Conservation (phyloP, 345 rosid species). For the Rhodamnia argentea region DNA sequence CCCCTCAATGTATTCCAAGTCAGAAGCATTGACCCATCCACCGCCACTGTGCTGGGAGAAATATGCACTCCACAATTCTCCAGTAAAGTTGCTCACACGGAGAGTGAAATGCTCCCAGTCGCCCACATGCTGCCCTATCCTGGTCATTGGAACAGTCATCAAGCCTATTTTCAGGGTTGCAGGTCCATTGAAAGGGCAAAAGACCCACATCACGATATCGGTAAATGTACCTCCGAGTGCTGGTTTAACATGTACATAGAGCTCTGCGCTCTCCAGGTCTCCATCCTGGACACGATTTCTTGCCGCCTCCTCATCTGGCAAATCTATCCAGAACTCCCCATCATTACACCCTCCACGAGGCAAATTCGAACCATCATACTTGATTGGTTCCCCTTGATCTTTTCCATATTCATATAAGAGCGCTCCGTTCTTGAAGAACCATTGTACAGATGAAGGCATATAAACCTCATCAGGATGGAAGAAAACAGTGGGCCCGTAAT, state of each 20-base stretch:
- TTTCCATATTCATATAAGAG: slow-evolving; percentile 40
- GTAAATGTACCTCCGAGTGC: slow-evolving; percentile 87
- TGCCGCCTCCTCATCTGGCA: slow-evolving; percentile 49
- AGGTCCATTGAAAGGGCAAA: slow-evolving; percentile 89
- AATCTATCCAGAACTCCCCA: slow-evolving; percentile 70
- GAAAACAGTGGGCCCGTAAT: slow-evolving; percentile 77
- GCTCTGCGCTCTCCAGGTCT: slow-evolving; percentile 61
- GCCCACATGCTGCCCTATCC: slow-evolving; percentile 68
- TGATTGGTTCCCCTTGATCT: slow-evolving; percentile 34
- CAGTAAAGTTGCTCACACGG: slow-evolving; percentile 72
- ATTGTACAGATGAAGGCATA: slow-evolving; percentile 80
- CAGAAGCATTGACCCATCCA: slow-evolving; percentile 56
- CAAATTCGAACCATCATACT: slow-evolving; percentile 46
- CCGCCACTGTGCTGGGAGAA: slow-evolving; percentile 94
- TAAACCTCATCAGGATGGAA: slow-evolving; percentile 82
- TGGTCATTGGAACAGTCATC: slow-evolving; percentile 54
- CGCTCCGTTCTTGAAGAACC: slow-evolving; percentile 91
- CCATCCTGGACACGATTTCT: slow-evolving; percentile 43
- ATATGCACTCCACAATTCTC: slow-evolving; percentile 69
- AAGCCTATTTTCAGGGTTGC: slow-evolving; percentile 71
- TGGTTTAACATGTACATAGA: slow-evolving; percentile 85
- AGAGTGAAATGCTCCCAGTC: slow-evolving; percentile 96
- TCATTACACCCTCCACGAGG: slow-evolving; percentile 71
- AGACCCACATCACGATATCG: slow-evolving; percentile 85
- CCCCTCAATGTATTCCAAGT: slow-evolving; percentile 53